Base-by-base conservation (phyloP, 2,329 filamentous ascomycete species). In the Clonostachys rosea region DNA sequence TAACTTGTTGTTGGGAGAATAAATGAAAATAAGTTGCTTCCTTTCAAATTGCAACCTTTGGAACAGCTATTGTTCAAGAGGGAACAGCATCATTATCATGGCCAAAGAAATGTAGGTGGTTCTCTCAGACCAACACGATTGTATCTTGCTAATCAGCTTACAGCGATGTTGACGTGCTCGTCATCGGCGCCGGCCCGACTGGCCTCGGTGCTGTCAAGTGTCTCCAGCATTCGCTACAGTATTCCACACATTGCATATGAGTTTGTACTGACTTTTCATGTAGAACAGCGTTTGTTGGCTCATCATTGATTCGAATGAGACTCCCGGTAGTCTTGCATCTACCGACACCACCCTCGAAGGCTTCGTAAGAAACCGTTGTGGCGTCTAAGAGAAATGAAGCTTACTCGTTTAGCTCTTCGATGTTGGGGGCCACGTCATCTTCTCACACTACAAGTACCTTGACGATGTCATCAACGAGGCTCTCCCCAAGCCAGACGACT, bases 381-480 rank as follows among this genome's bases (percentile, higher is more conserved):
- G n/a, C 9, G 39, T 41, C 44, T 37, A 10, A 14, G 17, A 7
- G n/a, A 8, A 18, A 47, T 52, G 49, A 5, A 40, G 55, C 59
- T 60, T 59, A 47, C 45, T 30, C 13, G 11, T 30, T 17, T 63
- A 96, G 92, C 83, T 99, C 61, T 99, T 96, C 81, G 94, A 99
- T 74, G 94, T 99, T 60, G 91, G 91, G 67, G 91, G 91, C 60
- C 91, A 96, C 74, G 91, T 96, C 73, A 96, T 96, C 75, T 96
- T 96, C 82, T 16, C 16, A 16, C 16, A 16, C 96, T 99, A 99
- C 87, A 96, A 96, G 78, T 99, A 99, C 84, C 99, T 99, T 69
- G 94, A 99, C 75, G 94, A 99, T 78, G 95, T 89, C 77, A 86
- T 99, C 66, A 83, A 97, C 68, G 94, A 99, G 79, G 94, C 94